Evolutionary conservation across 2,329 filamentous ascomycete genomes (phyloP).

Genomic region (Botryotinia narcissicola): DNA sequence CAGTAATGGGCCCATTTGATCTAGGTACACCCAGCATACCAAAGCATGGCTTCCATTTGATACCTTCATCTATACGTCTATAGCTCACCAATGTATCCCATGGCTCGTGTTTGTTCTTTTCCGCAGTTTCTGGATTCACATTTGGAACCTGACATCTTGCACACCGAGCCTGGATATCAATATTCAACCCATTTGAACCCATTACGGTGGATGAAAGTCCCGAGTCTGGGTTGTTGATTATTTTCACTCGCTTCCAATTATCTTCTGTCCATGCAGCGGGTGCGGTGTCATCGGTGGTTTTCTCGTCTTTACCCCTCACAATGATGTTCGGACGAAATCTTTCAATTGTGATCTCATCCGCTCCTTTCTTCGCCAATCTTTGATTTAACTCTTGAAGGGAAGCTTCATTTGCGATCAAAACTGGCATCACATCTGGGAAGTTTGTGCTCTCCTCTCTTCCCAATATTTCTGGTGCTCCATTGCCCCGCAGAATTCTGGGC

Average conservation of each 20-base stretch:
- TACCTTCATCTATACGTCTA: conserved; percentile 59
- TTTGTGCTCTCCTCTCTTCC: conserved; percentile 53
- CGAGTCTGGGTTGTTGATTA: conserved; percentile 32
- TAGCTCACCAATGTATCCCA: conserved; percentile 56
- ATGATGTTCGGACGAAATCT: conserved; percentile 64
- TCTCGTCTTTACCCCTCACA: conserved; percentile 47
- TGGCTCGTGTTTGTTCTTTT: conserved; percentile 47
- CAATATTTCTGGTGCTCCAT: conserved; percentile 52
- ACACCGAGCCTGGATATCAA: conserved; percentile 62
- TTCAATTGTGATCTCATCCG: conserved; percentile 55
- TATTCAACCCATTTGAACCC: conserved; percentile 39
- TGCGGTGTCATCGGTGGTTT: conserved; percentile 36
- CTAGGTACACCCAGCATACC: conserved; percentile 63
- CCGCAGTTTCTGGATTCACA: conserved; percentile 52
- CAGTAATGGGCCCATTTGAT: conserved; percentile 51
- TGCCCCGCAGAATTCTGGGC: conserved; percentile 53
- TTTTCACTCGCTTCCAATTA: conserved; percentile 57
- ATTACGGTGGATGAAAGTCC: conserved; percentile 3
- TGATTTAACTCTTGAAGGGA: conserved; percentile 58
- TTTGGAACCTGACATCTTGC: conserved; percentile 70
- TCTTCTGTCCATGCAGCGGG: conserved; percentile 55
- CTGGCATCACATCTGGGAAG: conserved; percentile 59
- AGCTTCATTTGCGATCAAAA: conserved; percentile 54
- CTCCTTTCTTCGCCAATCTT: conserved; percentile 45
- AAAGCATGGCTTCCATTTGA: conserved; percentile 64